Base-by-base conservation (phyloP, 2,329 filamentous ascomycete genomes). In the Ophiostoma montium region DNA sequence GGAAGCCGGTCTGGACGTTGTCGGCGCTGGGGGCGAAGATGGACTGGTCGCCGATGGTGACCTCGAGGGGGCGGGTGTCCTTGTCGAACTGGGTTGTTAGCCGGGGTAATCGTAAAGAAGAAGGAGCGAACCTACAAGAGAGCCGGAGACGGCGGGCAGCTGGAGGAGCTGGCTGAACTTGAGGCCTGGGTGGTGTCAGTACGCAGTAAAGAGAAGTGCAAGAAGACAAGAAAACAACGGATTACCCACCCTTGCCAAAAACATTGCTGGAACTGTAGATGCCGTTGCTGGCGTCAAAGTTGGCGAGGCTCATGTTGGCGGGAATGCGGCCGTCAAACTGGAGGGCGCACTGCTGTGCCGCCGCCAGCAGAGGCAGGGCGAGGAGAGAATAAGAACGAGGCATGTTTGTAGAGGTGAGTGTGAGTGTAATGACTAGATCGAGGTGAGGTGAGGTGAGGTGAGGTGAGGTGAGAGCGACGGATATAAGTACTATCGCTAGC, bases 1-100 rank as follows among this genome's bases (percentile, higher is more conserved):
- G 70, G 65, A 82, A 81, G 18, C 78, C 78, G 2, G 62, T 63
- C 61, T 82, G 78, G 45, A 68, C 59, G 55, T 71, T 70, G 56
- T 66, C 59, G 16, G 63, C 56, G 54, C 64, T 67, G 31, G 69
- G 68, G n/a, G 65, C 65, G 62, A 81, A 82, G 61, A 82, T 78
- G 56, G 74, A 78, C 52, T 69, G 57, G 60, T 80, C 76, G 51
- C 59, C 58, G 59, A 80, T 71, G 36, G 72, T 76, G 10, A 78
- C 70, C 56, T 75, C 72, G 19, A 78, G 55, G 5, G 75, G 63
- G 32, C 67, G 61, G 39, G 66, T 64, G 42, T 63, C 61, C 15
- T 55, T 56, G 47, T 76, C 72, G 55, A 75, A 75, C 60, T 69
- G 56, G 32, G 3, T 1, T 16, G 45, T 50, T 30, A 53, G 52